phyloP scores from a whole-genome alignment of 371 early-diverging fungal genomes.

The Mortierella polycephala region DNA sequence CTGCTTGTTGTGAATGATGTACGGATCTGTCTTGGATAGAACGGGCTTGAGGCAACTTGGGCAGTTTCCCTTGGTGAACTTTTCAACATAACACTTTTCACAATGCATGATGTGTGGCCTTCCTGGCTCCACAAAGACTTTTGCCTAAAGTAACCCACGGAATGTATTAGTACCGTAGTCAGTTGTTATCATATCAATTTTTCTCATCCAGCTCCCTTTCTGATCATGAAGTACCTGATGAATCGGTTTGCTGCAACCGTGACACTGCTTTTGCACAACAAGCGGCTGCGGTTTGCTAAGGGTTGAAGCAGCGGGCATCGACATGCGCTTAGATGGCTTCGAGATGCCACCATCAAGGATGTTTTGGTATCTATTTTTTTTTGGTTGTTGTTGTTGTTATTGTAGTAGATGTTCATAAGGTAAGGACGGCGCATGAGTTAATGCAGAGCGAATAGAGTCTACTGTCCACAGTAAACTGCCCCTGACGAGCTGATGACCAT shows the following conservation, averaged over 20 bases:
- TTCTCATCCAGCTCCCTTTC: not conserved
- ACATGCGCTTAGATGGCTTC: conserved; percentile 51
- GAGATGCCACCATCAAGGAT: conserved; percentile 51
- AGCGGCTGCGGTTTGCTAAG: conserved; percentile 33
- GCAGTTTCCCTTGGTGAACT: conserved; percentile 52
- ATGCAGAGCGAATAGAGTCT: too few relatives aligned
- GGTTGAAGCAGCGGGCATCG: conserved; percentile 35
- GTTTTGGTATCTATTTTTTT: conserved; percentile 44
- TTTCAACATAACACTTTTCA: conserved; percentile 48
- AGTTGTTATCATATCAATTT: not conserved
- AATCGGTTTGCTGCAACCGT: conserved; percentile 51
- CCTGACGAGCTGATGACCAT: too few relatives aligned
- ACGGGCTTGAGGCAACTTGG: conserved; percentile 58
- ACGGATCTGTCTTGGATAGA: conserved; percentile 55
- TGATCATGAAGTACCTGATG: conserved; percentile 15
- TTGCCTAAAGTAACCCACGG: conserved; percentile 34
- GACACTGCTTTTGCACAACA: conserved; percentile 48
- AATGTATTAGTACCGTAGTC: too few relatives aligned
- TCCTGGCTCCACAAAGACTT: conserved; percentile 48
- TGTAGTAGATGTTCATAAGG: not conserved
- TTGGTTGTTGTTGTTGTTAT: not conserved
- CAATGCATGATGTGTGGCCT: conserved; percentile 43
- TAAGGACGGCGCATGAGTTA: too few relatives aligned
- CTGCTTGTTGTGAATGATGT: conserved; percentile 57
- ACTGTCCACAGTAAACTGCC: too few relatives aligned